Evolutionary conservation across 2,329 filamentous ascomycete genomes (phyloP), one percentile per base, ranked within the genome.

Genomic region (Orbilia ellipsospora): DNA sequence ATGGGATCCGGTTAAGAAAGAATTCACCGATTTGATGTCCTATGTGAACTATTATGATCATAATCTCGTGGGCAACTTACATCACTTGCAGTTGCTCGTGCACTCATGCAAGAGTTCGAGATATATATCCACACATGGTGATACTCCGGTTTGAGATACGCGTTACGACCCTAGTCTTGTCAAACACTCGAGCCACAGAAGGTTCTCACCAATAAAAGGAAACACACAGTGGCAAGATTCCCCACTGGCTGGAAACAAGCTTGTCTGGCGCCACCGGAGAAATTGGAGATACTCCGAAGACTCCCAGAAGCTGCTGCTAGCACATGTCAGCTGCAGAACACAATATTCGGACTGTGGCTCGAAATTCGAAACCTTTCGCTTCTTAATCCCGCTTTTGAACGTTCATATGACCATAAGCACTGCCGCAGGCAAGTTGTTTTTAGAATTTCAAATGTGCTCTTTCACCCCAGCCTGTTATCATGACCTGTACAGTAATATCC

Each of bases 191-290:
- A 36, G 31, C 31, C 31, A 36, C 31, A 36, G 31, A 36, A 36
- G 31, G 10, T 6, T 36, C 20, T 31, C 23, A 15, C 52, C 52
- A 55, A 55, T 31, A 15, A 55, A 4, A 31, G 12, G 4, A 15
- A 36, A 15, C 13, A 15, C 1, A 12, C 4, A 36, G 5, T 7
- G 10, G 18, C 2, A 42, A 4, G 15, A 5, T 60, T 31, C 51
- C 36, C 59, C 60, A 60, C 67, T 16, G 20, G 40, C 51, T 72
- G 51, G 67, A 72, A 52, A 59, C 60, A 72, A 13, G 18, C 60
- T 60, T 72, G 60, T 52, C 60, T 64, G 67, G 59, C 60, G 55
- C 60, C 64, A 72, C 67, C 67, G 67, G 67, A 55, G 44, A 64
- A 72, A 64, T 20, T 40, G 15, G 44, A 72, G 60, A 64, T 72